These are phyloP conservation scores for Dendryphion nanum DNA, from an alignment of 2,329 filamentous ascomycete genomes.

Conservation along the genomic window DNA sequence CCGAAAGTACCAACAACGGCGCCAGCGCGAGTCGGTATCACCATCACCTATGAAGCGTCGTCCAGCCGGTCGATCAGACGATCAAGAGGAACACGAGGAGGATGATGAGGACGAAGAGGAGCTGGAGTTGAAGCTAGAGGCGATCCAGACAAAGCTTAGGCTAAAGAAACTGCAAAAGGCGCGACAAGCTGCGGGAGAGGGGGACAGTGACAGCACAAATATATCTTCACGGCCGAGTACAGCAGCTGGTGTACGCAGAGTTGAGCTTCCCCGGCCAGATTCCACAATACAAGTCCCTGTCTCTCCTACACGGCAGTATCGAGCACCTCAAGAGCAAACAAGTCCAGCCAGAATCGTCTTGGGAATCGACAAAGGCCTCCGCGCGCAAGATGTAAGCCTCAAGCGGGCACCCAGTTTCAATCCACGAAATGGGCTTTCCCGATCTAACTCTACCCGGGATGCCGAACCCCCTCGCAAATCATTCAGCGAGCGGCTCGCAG, in stretches of 20 bases:
- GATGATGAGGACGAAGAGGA: conserved; percentile 90
- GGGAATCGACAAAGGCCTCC: conserved; percentile 86
- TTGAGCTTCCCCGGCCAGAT: conserved; percentile 22
- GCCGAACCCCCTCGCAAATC: conserved; percentile 46
- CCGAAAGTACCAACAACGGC: conserved; percentile 65
- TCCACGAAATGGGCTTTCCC: conserved; percentile 12
- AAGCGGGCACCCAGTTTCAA: conserved; percentile 61
- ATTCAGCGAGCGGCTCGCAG: conserved; percentile 84
- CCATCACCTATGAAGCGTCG: conserved; percentile 59
- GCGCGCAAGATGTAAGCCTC: conserved; percentile 77
- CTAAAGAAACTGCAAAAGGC: conserved; percentile 76
- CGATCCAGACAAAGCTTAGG: conserved; percentile 83
- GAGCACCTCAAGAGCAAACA: conserved; percentile 53
- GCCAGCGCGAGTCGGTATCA: conserved; percentile 56
- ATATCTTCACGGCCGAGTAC: conserved; percentile 28
- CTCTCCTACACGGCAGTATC: conserved; percentile 59
- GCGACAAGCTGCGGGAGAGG: conserved; percentile 41
- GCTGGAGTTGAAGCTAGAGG: conserved; percentile 78
- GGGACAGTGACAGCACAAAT: conserved; percentile 19
- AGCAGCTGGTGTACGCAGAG: conserved; percentile 17
- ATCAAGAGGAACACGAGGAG: conserved; percentile 55
- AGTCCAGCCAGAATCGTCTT: conserved; percentile 79
- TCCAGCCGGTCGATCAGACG: conserved; percentile 19
- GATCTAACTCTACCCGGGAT: conserved; percentile 45
- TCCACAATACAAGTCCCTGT: conserved; percentile 70